Conservation (phyloP, 1,139 yeast genomes). For the Lodderomyces jiufengensis region DNA sequence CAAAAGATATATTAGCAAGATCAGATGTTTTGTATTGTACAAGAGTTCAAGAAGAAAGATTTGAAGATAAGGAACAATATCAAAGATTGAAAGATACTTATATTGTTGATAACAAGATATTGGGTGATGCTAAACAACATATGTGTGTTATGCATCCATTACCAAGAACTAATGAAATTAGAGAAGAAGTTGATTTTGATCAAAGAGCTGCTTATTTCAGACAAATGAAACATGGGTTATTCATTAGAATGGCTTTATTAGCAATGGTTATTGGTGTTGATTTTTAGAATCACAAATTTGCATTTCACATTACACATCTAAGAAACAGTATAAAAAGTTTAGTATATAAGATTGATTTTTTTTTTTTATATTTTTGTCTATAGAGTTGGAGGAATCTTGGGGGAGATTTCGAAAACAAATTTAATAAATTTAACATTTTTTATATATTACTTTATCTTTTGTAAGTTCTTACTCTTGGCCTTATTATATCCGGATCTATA, state of each 20-base stretch:
- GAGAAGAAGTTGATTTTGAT: slow-evolving; percentile 98
- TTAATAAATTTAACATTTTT: background rate
- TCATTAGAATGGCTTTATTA: slow-evolving; percentile 96
- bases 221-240: slow-evolving; percentile 98
- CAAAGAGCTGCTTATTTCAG: slow-evolving; percentile 99
- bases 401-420: slow-evolving; percentile 5
- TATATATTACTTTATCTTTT: background rate
- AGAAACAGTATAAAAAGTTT: background rate
- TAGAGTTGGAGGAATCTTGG: slow-evolving; percentile 1
- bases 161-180: slow-evolving; percentile 94
- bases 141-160: slow-evolving; percentile 99
- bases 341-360: background rate
- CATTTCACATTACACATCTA: too few relatives aligned
- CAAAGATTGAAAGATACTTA: slow-evolving; percentile 87
- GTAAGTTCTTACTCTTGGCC: slow-evolving; percentile 9
- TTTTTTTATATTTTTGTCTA: background rate
- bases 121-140: slow-evolving; percentile 92
- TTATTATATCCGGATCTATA: slow-evolving; percentile 12
- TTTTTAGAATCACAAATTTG: too few relatives aligned
- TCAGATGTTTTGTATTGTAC: slow-evolving; percentile 98
- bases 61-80: slow-evolving; percentile 70
- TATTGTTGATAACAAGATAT: slow-evolving; percentile 86
- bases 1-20: slow-evolving; percentile 78
- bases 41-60: slow-evolving; percentile 97
- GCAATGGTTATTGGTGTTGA: slow-evolving; percentile 96